These are phyloP conservation scores for Mycogone perniciosa DNA, from an alignment of 2,329 filamentous ascomycete genomes.

Conservation along the genomic window DNA sequence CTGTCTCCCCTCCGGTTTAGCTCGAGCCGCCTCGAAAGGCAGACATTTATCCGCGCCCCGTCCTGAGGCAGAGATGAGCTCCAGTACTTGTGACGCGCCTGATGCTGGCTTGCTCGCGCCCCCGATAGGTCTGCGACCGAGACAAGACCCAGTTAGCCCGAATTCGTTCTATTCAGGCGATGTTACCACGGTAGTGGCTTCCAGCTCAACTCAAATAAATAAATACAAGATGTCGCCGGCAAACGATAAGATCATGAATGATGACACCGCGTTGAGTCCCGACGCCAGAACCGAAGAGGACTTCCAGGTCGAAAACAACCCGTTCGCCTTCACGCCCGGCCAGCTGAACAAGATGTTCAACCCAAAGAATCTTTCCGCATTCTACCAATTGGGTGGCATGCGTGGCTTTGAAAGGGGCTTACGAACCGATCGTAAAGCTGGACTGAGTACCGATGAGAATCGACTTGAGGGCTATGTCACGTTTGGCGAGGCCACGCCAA, in stretches of 20 bases:
- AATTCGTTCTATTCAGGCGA: slow-evolving; percentile 53
- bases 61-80: too few species aligned
- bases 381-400: slow-evolving; percentile 68
- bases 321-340: slow-evolving; percentile 7
- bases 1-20: too few species aligned
- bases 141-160: too few species aligned
- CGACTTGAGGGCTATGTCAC: slow-evolving; percentile 55
- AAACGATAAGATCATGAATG: slow-evolving; percentile 53
- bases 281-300: slow-evolving; percentile 71
- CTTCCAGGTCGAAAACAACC: slow-evolving; percentile 6
- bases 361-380: slow-evolving; percentile 69
- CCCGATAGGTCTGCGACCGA: too few species aligned
- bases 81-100: too few species aligned
- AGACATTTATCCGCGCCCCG: too few species aligned
- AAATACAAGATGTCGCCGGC: slow-evolving; percentile 34
- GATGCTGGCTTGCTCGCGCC: too few species aligned
- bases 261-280: slow-evolving; percentile 64
- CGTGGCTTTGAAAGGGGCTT: slow-evolving; percentile 68
- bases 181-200: slow-evolving; percentile 53
- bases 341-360: slow-evolving; percentile 75
- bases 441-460: slow-evolving; percentile 65
- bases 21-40: too few species aligned
- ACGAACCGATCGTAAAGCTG: slow-evolving; percentile 56
- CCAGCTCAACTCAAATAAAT: slow-evolving; percentile 38
- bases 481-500: slow-evolving; percentile 54